Conservation (phyloP, 805 yeast genomes). For the Saccharomycopsis selenospora region DNA sequence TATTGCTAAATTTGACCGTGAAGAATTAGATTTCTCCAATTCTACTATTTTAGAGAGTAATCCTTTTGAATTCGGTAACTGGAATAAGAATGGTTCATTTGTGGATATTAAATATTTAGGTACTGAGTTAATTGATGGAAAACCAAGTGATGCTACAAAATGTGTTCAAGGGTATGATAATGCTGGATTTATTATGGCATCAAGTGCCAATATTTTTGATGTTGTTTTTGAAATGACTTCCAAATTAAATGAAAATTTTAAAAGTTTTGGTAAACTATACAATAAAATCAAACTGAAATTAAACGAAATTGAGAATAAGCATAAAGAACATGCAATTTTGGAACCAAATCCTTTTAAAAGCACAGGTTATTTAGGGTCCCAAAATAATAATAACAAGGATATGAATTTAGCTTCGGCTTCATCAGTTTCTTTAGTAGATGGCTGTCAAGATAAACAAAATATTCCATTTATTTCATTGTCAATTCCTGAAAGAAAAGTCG, state of each 20-base stretch:
- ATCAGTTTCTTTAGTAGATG: constrained; percentile 41
- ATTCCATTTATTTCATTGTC: constrained; percentile 49
- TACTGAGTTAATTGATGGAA: constrained; percentile 52
- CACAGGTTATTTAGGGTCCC: no score
- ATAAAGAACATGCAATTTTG: constrained; percentile 3
- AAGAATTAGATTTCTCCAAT: background rate
- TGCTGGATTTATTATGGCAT: constrained; percentile 65
- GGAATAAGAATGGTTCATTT: constrained; percentile 76
- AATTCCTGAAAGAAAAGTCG: constrained; percentile 47
- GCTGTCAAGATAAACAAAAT: constrained; percentile 55
- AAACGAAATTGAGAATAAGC: background rate
- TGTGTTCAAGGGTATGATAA: constrained; percentile 60
- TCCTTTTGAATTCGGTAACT: constrained; percentile 73
- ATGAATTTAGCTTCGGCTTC: background rate
- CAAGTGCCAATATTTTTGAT: constrained; percentile 67
- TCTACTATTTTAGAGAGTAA: constrained; percentile 40
- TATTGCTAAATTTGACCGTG: constrained; percentile 40
- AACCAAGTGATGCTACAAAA: constrained; percentile 34
- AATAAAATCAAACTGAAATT: background rate
- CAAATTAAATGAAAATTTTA: constrained; percentile 47
- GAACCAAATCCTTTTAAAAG: constrained; percentile 8
- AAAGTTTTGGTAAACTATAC: constrained; percentile 17
- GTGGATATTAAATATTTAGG: constrained; percentile 66
- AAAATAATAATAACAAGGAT: background rate
- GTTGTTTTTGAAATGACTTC: constrained; percentile 63